A percentile compares a stretch with the other conserved stretches of the same genome.
These are phyloP conservation scores for Syzygium aqueum DNA, from an alignment of 345 rosid genomes.

Conservation along the genomic window DNA sequence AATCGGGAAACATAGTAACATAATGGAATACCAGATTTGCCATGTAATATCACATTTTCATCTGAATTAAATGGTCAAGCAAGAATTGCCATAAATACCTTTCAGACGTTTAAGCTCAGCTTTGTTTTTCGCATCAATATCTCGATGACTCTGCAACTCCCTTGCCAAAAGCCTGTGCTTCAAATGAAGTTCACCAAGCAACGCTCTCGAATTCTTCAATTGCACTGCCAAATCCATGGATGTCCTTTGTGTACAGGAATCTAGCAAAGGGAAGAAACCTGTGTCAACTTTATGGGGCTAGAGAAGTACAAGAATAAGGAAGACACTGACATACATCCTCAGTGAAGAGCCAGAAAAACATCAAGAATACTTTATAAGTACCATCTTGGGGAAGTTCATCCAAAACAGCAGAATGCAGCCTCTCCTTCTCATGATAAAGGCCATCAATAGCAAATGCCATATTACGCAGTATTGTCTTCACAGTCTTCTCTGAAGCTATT, in stretches of 20 bases:
- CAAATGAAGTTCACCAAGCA: slow-evolving; percentile 54
- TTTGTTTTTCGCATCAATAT: slow-evolving; percentile 58
- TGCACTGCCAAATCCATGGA: slow-evolving; percentile 42
- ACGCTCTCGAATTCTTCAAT: slow-evolving; percentile 54
- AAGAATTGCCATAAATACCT: slow-evolving; percentile 30
- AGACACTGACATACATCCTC: neutral
- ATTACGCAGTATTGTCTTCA: slow-evolving; percentile 30
- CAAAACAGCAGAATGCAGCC: slow-evolving; percentile 38
- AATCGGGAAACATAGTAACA: neutral
- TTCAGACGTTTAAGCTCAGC: slow-evolving; percentile 53
- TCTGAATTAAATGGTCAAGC: neutral
- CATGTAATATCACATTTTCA: neutral
- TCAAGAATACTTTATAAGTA: neutral
- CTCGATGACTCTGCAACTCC: slow-evolving; percentile 52
- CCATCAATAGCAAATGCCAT: slow-evolving; percentile 43
- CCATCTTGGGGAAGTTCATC: slow-evolving; percentile 41
- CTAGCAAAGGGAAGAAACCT: slow-evolving; percentile 32
- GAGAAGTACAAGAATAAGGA: slow-evolving; percentile 1
- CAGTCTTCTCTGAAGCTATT: slow-evolving; percentile 23
- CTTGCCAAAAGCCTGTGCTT: slow-evolving; percentile 53
- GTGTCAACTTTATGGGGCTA: neutral
- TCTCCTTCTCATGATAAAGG: slow-evolving; percentile 58
- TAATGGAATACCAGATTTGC: neutral
- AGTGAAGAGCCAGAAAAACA: neutral
- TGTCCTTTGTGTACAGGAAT: slow-evolving; percentile 30